These are phyloP conservation scores for Elsinoe ampelina DNA, from an alignment of 2,329 filamentous ascomycete genomes.

Conservation along the genomic window DNA sequence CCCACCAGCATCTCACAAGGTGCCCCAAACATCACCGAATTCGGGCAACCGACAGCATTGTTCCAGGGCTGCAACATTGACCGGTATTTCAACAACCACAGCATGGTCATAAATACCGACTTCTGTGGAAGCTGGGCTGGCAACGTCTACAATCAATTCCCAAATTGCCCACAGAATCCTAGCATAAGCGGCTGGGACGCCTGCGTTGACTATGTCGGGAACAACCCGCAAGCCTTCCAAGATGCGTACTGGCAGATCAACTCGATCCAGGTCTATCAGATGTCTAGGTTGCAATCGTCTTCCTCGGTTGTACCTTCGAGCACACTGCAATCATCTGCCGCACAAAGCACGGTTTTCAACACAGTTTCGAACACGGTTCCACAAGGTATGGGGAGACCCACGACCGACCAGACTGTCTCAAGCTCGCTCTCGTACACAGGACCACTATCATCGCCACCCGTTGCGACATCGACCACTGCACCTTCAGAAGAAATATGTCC, in stretches of 20 bases:
- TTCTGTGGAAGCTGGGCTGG: conserved; percentile 33
- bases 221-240: conserved; percentile 25
- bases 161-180: conserved; percentile 23
- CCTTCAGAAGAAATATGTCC: not conserved
- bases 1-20: conserved; percentile 34
- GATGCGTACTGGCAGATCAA: conserved; percentile 35
- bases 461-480: conserved; percentile 15
- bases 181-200: conserved; percentile 19
- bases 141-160: conserved; percentile 22
- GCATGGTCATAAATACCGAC: conserved; percentile 32
- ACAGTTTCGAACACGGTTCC: conserved; percentile 19
- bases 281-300: conserved; percentile 17
- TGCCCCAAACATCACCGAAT: conserved; percentile 51
- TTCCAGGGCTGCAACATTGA: conserved; percentile 42
- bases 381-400: conserved; percentile 23
- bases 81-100: conserved; percentile 29
- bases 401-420: conserved; percentile 16
- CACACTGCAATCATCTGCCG: conserved; percentile 7
- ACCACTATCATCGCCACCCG: conserved; percentile 20
- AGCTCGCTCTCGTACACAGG: conserved; percentile 23
- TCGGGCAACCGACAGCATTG: conserved; percentile 55
- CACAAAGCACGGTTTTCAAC: conserved; percentile 14
- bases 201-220: conserved; percentile 27
- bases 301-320: conserved; percentile 9
- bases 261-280: conserved; percentile 33